Evolutionary conservation across 768 basidiomycete species (phyloP).

Genomic region (Pleurotus sapidus): DNA sequence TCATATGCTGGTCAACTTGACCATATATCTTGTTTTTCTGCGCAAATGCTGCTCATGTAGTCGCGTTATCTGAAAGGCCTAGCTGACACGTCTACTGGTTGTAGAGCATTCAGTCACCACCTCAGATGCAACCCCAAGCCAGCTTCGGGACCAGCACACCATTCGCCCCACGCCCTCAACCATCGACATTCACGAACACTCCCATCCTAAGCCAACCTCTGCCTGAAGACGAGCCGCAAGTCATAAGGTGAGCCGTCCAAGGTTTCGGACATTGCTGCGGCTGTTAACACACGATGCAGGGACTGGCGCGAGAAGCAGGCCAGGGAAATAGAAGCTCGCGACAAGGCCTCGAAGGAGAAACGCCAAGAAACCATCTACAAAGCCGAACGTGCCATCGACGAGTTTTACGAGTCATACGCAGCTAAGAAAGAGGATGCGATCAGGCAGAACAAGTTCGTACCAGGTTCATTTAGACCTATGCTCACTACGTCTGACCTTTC

Average conservation of each 20-base stretch:
- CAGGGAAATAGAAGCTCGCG: conserved; percentile 78
- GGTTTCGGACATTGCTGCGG: background rate
- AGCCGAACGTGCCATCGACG: conserved; percentile 85
- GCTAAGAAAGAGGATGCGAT: conserved; percentile 79
- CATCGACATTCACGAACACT: conserved; percentile 66
- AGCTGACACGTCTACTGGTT: background rate
- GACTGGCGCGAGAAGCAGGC: conserved; percentile 88
- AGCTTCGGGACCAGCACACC: conserved; percentile 46
- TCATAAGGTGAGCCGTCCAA: conserved; percentile 66
- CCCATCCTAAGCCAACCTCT: conserved; percentile 69
- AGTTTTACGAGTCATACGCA: conserved; percentile 87
- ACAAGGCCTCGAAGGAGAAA: conserved; percentile 73
- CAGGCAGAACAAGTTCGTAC: conserved; percentile 87
- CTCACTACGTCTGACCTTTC: background rate
- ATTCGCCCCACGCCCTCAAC: conserved; percentile 77
- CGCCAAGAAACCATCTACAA: conserved; percentile 81
- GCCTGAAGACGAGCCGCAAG: conserved; percentile 81
- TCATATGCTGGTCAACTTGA: no score
- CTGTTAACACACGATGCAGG: conserved; percentile 33
- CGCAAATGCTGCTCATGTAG: background rate
- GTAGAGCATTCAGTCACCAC: conserved; percentile 4
- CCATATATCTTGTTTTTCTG: background rate
- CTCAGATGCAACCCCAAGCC: conserved; percentile 28
- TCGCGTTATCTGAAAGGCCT: background rate
- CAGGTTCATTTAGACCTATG: background rate